Evolutionary conservation across 1,284 basidiomycete genomes (phyloP).

Genomic region (Microbotryum violaceum): DNA sequence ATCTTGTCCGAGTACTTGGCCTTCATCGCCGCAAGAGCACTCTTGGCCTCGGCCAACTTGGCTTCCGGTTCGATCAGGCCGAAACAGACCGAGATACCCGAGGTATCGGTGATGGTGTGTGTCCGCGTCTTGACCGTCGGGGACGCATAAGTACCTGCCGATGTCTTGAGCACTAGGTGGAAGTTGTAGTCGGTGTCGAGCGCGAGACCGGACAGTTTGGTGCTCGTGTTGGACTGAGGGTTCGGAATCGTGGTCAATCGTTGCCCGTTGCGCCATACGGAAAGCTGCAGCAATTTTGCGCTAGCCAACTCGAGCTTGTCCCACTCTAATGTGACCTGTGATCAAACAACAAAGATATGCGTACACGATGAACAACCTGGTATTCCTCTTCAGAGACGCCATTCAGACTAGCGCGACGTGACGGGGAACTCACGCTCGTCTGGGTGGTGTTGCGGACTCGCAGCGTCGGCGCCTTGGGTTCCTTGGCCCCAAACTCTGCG

Average conservation of each 20-base stretch:
- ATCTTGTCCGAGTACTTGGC: conserved; percentile 85
- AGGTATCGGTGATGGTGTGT: conserved; percentile 87
- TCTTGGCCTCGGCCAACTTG: conserved; percentile 66
- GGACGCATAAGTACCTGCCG: conserved; percentile 78
- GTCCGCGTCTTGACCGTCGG: conserved; percentile 73
- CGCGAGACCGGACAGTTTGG: conserved; percentile 74
- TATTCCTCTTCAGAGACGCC: not conserved
- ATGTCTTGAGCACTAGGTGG: conserved; percentile 77
- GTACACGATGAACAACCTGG: not conserved
- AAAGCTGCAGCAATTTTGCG: conserved; percentile 71
- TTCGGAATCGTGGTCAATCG: conserved; percentile 77
- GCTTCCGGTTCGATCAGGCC: conserved; percentile 71
- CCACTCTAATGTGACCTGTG: conserved; percentile 75
- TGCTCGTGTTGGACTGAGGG: conserved; percentile 69
- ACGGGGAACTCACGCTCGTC: conserved; percentile 54
- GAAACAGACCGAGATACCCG: conserved; percentile 85
- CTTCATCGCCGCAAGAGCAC: conserved; percentile 68
- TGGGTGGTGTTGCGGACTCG: conserved; percentile 88
- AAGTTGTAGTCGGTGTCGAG: conserved; percentile 84
- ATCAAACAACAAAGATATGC: not conserved
- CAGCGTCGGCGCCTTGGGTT: conserved; percentile 58
- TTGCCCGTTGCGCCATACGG: conserved; percentile 83
- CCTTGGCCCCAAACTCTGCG: conserved; percentile 58
- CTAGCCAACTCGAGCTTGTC: conserved; percentile 73
- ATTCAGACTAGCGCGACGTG: not conserved